These are phyloP conservation scores for Coniochaeta sp. DNA, from an alignment of 2,329 filamentous ascomycete genomes.

Conservation along the genomic window DNA sequence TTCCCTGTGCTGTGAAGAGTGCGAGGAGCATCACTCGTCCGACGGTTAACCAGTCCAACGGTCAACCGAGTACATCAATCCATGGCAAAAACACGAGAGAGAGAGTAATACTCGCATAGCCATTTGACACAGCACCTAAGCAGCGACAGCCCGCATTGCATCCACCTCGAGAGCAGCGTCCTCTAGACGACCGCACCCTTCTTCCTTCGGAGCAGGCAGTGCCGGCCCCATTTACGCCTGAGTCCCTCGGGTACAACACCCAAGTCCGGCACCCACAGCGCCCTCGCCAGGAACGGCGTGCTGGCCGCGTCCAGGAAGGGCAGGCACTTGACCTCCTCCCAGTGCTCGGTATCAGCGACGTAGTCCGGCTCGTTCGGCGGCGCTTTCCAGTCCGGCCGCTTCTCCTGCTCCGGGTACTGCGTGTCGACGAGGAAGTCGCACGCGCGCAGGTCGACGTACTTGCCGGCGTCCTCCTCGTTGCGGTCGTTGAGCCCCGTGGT, in stretches of 20 bases:
- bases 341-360: slow-evolving; percentile 62
- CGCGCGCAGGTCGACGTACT: slow-evolving; percentile 71
- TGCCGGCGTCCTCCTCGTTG: slow-evolving; percentile 78
- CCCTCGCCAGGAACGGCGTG: slow-evolving; percentile 67
- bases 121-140: neutral
- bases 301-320: slow-evolving; percentile 73
- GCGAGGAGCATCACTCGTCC: neutral
- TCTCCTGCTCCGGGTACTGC: slow-evolving; percentile 54
- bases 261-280: slow-evolving; percentile 74
- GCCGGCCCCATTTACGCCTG: slow-evolving; percentile 75
- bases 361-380: slow-evolving; percentile 76
- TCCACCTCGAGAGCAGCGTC: neutral
- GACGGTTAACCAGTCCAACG: no score
- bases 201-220: slow-evolving; percentile 67
- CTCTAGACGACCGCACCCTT: neutral
- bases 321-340: slow-evolving; percentile 70
- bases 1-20: neutral
- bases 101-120: neutral
- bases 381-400: slow-evolving; percentile 22
- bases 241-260: slow-evolving; percentile 61
- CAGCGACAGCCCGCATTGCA: neutral
- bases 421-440: slow-evolving; percentile 88
- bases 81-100: neutral
- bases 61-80: neutral
- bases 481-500: slow-evolving; percentile 85